Conservation (phyloP, 2,329 filamentous ascomycete genomes). For the Hymenoscyphus fraxineus region DNA sequence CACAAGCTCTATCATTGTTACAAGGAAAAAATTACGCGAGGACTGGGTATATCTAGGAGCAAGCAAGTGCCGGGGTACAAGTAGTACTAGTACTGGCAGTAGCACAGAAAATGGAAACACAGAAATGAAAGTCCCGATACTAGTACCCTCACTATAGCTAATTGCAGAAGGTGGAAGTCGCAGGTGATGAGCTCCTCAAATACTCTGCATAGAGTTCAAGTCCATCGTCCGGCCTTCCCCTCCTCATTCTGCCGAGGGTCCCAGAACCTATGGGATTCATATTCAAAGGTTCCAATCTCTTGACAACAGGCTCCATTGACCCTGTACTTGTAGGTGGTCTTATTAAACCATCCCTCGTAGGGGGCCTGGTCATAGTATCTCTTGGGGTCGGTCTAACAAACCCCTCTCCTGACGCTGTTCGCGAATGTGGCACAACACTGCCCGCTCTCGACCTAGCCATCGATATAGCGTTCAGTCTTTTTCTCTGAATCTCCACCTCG, state of each 20-base stretch:
- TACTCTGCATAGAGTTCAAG: slow-evolving; percentile 23
- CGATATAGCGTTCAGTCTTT: slow-evolving; percentile 1
- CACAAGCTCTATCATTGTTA: background rate
- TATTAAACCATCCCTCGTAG: background rate
- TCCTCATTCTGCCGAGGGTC: background rate
- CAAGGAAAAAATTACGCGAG: background rate
- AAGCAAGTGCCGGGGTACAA: background rate
- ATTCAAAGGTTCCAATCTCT: background rate
- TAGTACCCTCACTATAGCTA: background rate
- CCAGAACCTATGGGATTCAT: background rate
- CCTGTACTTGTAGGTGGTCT: background rate
- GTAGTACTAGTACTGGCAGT: background rate
- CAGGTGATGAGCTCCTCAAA: slow-evolving; percentile 13
- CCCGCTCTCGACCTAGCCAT: slow-evolving; percentile 1
- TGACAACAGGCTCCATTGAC: background rate
- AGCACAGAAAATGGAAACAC: background rate
- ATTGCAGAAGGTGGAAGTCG: background rate
- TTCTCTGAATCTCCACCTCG: slow-evolving; percentile 14
- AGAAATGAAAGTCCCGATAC: background rate
- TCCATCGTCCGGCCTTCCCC: slow-evolving; percentile 10
- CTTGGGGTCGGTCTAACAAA: background rate
- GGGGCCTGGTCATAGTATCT: background rate
- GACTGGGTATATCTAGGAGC: background rate
- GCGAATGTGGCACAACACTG: background rate
- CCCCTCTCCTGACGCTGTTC: background rate